Conservation (phyloP, 1,284 basidiomycete genomes). For the Hypsizygus ulmarius region DNA sequence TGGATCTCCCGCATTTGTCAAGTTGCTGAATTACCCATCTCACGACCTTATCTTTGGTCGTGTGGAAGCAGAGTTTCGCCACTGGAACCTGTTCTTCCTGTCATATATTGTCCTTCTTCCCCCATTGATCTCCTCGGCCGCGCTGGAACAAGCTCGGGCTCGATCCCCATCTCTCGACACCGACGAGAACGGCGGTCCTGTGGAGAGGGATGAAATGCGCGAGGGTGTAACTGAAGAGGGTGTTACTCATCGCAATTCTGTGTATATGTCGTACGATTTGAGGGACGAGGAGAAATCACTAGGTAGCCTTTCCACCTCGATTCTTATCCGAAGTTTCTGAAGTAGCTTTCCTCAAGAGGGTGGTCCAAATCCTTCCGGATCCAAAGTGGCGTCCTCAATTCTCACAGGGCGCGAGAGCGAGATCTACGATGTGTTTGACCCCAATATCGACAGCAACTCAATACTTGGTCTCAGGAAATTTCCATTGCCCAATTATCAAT, state of each 20-base stretch:
- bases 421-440: constrained; percentile 31
- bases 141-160: constrained; percentile 17
- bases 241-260: constrained; percentile 19
- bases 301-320: constrained; percentile 18
- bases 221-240: constrained; percentile 25
- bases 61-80: neutral
- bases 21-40: neutral
- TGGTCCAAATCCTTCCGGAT: constrained; percentile 20
- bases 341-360: constrained; percentile 9
- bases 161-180: constrained; percentile 8
- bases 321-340: constrained; percentile 2
- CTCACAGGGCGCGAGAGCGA: constrained; percentile 27
- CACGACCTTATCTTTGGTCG: constrained; percentile 5
- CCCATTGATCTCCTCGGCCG: constrained; percentile 2
- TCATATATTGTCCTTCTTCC: neutral
- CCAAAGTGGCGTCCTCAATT: constrained; percentile 24
- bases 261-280: constrained; percentile 16
- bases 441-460: constrained; percentile 33
- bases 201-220: constrained; percentile 34
- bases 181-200: constrained; percentile 10
- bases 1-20: neutral
- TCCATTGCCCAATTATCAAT: constrained; percentile 2
- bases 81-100: neutral
- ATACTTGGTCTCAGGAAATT: constrained; percentile 26
- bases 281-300: constrained; percentile 31